Base-by-base conservation (phyloP, 2,329 filamentous ascomycete species). In the Xylogone sp. region DNA sequence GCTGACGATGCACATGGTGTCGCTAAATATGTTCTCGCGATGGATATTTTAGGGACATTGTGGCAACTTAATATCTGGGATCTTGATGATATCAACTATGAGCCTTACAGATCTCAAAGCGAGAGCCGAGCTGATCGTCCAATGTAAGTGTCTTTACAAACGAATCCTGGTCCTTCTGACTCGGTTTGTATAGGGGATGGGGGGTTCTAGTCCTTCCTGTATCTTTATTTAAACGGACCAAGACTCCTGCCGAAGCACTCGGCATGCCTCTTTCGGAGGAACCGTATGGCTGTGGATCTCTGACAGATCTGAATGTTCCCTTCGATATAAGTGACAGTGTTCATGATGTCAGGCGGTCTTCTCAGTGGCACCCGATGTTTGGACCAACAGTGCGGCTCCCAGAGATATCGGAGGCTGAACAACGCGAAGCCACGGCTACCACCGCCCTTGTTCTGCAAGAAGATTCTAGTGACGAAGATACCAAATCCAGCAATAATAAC, bases 181-280 rank as follows among this genome's bases (percentile, higher is more conserved):
- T 39, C 4, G n/a, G 4, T 39, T 5, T 39, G 13, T 29, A 29
- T 20, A 62, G 57, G 57, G 61, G 60, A 9, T 65, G 63, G 64
- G 62, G 62, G 2, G 54, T 64, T 16, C 20, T 64, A 10, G 51
- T 56, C 22, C 48, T 66, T 22, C 61, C 58, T 18, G 27, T 53
- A n/a, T 24, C 42, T 8, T 53, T 50, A 39, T 63, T 64, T 43
- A 59, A 54, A 48, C 21, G 46, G 12, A 53, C 42, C 42, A 21
- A 44, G 5, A 49, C 29, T 45, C 45, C 51, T 49, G 48, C 55
- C 51, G 55, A 56, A 22, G 45, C 52, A 42, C 45, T 53, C n/a
- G 51, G 50, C 6, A 39, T 39, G 13, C 34, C 12, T 39, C 34
- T 39, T 18, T 39, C 34, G 4, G 34, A 39, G 12, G 34, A 39